These are phyloP conservation scores for Stylonectria norvegica DNA, from an alignment of 2,329 filamentous ascomycete species.

Conservation along the genomic window DNA sequence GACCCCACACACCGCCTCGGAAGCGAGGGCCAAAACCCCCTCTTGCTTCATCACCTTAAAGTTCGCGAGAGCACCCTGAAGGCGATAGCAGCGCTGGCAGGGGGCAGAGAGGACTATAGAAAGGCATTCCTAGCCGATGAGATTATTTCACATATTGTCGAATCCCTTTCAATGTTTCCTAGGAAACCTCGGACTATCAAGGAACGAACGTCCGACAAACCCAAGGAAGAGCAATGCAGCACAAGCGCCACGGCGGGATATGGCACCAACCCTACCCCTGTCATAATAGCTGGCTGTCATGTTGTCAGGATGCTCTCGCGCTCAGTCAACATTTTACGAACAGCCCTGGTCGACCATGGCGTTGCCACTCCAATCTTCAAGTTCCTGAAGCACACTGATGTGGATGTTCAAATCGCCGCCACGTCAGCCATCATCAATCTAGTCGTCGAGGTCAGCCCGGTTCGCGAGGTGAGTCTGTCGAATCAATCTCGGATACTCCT, in stretches of 20 bases:
- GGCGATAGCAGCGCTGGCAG: constrained; percentile 76
- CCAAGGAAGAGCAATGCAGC: constrained; percentile 31
- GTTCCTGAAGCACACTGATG: constrained; percentile 69
- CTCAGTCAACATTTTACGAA: constrained; percentile 79
- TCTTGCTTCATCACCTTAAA: constrained; percentile 65
- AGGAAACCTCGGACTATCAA: constrained; percentile 45
- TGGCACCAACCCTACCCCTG: constrained; percentile 69
- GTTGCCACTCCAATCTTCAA: constrained; percentile 74
- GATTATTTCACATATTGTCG: constrained; percentile 76
- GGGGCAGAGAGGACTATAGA: constrained; percentile 78
- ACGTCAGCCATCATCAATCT: constrained; percentile 83
- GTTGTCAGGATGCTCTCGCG: constrained; percentile 77
- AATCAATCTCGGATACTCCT: not conserved
- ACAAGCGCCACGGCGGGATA: constrained; percentile 45
- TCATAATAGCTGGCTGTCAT: constrained; percentile 82
- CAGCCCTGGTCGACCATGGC: constrained; percentile 80
- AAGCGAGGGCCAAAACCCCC: constrained; percentile 56
- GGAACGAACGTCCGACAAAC: constrained; percentile 39
- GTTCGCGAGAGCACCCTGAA: constrained; percentile 73
- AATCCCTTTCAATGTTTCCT: constrained; percentile 65
- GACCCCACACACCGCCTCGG: constrained; percentile 52
- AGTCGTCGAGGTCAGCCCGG: constrained; percentile 83
- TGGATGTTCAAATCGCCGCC: constrained; percentile 81
- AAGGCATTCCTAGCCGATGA: constrained; percentile 80
- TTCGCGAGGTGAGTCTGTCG: constrained; percentile 67